These are phyloP conservation scores for Albugo candida DNA, from an alignment of 352 stramenopile genomes.

Conservation along the genomic window DNA sequence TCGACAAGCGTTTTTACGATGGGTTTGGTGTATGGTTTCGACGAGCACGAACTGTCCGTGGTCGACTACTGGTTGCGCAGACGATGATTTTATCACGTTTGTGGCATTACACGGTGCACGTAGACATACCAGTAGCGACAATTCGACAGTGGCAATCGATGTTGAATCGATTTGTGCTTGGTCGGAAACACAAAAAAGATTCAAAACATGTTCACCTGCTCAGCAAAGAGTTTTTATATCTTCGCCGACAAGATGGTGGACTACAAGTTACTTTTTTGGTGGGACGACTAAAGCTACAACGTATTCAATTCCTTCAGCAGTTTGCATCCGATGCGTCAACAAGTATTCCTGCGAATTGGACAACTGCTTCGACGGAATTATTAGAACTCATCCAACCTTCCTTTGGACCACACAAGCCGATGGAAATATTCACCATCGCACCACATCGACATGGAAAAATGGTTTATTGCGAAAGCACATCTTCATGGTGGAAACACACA, in stretches of 20 bases:
- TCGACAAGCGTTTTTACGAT: conserved; percentile 7
- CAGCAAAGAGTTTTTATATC: conserved; percentile 2
- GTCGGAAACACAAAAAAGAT: conserved; percentile 1
- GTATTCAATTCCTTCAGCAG: conserved; percentile 2
- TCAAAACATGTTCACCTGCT: conserved; percentile 1
- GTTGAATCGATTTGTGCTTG: conserved; percentile 6
- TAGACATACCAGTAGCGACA: neutral
- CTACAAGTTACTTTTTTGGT: conserved; percentile 1
- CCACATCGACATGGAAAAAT: conserved; percentile 3
- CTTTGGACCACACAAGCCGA: neutral
- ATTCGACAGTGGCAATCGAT: conserved; percentile 1
- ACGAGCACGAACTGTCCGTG: conserved; percentile 2
- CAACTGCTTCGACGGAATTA: neutral
- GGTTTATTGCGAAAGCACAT: conserved; percentile 1
- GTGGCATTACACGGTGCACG: conserved; percentile 3
- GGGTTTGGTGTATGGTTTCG: conserved; percentile 5
- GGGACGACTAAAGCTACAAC: conserved; percentile 2
- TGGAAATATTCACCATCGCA: conserved; percentile 4
- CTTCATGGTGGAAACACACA: neutral
- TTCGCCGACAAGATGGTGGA: conserved; percentile 1
- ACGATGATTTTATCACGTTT: conserved; percentile 2
- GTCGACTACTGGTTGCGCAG: neutral
- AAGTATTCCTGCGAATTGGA: conserved; percentile 1
- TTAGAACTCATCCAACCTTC: neutral
- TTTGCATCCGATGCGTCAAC: neutral